Evolutionary conservation across 176 grass and related monocot genomes (phyloP).

Genomic region (Oryza glaberrima): DNA sequence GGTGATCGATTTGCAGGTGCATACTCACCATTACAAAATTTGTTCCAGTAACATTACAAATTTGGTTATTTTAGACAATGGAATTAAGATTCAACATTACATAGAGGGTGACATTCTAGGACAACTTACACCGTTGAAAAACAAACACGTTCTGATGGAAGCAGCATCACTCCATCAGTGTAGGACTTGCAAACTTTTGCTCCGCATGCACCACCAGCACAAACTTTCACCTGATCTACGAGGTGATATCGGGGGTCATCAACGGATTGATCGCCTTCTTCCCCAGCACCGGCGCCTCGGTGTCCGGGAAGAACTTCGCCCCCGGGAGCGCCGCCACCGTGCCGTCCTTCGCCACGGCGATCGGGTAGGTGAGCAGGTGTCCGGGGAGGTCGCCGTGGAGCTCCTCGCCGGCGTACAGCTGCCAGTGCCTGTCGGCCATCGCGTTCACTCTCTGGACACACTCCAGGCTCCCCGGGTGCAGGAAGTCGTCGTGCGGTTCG

Average conservation of each 20-base stretch:
- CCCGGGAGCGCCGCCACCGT: not conserved
- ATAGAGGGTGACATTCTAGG: not conserved
- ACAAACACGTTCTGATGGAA: not conserved
- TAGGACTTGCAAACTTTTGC: not conserved
- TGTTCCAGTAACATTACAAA: not conserved
- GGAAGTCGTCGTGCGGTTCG: not conserved
- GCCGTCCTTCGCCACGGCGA: not conserved
- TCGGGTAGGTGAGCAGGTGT: not conserved
- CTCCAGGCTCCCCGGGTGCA: not conserved
- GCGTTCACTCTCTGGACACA: not conserved
- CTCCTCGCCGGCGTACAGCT: not conserved
- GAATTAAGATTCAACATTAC: not conserved
- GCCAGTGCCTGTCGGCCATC: not conserved
- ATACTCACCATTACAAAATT: not conserved
- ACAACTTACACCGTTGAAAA: not conserved
- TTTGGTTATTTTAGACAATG: not conserved
- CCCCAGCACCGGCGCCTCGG: constrained; percentile 9
- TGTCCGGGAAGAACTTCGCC: not conserved
- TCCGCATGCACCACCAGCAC: not conserved
- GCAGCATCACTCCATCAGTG: not conserved
- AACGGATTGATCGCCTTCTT: not conserved
- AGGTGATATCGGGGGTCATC: not conserved
- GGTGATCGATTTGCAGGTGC: no score
- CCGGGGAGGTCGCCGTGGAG: not conserved
- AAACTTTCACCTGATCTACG: not conserved